Conservation (phyloP, 202 grass and related monocot genomes). For the Panicum hallii region DNA sequence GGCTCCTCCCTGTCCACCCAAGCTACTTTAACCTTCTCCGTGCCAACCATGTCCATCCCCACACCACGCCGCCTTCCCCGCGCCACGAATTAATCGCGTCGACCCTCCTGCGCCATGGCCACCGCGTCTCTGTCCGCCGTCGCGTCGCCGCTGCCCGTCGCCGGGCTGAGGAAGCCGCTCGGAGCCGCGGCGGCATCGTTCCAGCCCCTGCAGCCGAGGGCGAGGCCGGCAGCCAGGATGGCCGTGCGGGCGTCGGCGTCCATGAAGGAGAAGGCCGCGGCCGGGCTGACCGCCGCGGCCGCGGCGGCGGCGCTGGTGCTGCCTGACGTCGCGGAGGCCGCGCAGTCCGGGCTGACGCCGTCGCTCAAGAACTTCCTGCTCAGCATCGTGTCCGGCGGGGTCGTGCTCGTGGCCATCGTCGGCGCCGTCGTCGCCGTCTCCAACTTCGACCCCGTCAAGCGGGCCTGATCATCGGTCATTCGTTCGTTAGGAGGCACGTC, state of each 20-base stretch:
- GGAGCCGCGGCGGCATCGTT: slow-evolving; percentile 3
- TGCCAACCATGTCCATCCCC: slow-evolving; percentile 24
- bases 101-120: slow-evolving; percentile 46
- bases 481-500: not conserved
- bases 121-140: slow-evolving; percentile 49
- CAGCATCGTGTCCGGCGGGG: slow-evolving; percentile 83
- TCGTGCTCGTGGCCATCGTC: slow-evolving; percentile 63
- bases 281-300: slow-evolving; percentile 66
- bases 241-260: slow-evolving; percentile 59
- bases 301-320: slow-evolving; percentile 61
- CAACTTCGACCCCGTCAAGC: slow-evolving; percentile 92
- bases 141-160: slow-evolving; percentile 43
- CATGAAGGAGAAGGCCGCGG: slow-evolving; percentile 65
- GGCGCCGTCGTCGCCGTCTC: slow-evolving; percentile 83
- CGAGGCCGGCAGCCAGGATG: slow-evolving; percentile 47
- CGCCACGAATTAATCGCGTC: not conserved
- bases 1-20: slow-evolving; percentile 18
- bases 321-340: slow-evolving; percentile 80
- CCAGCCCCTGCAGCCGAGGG: slow-evolving; percentile 40
- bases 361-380: slow-evolving; percentile 96
- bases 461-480: slow-evolving; percentile 42
- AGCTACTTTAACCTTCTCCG: slow-evolving; percentile 52
- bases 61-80: not conserved
- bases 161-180: slow-evolving; percentile 45
- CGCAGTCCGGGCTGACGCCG: slow-evolving; percentile 54